Evolutionary conservation across 1,139 yeast species (phyloP).

Genomic region (Cylindricascospora bacillispora): DNA sequence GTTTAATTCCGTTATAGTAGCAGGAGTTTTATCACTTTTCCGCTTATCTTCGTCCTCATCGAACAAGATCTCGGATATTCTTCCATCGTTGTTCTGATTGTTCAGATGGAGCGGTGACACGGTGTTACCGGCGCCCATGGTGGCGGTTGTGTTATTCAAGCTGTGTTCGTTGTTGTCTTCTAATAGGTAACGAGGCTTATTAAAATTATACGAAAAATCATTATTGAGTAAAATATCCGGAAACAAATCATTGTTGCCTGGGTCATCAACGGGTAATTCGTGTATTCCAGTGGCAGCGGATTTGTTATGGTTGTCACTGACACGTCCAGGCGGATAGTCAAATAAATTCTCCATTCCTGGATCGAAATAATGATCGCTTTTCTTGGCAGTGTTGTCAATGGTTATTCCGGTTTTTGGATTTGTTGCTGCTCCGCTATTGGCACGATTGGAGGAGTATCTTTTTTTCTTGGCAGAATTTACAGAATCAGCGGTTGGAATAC

Average conservation of each 20-base stretch:
- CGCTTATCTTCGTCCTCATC: slow-evolving; percentile 12
- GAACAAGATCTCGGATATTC: slow-evolving; percentile 19
- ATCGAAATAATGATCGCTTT: slow-evolving; percentile 3
- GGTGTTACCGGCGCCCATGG: no score
- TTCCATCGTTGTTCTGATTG: slow-evolving; percentile 5
- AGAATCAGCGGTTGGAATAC: no score
- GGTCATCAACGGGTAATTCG: background rate
- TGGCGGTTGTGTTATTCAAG: slow-evolving; percentile 16
- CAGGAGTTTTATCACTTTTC: slow-evolving; percentile 1
- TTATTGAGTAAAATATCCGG: no score
- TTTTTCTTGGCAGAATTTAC: no score
- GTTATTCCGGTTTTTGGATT: background rate
- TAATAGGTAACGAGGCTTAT: background rate
- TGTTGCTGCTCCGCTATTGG: background rate
- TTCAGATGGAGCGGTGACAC: background rate
- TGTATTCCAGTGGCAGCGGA: background rate
- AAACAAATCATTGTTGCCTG: no score
- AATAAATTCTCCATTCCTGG: background rate
- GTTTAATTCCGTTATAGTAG: background rate
- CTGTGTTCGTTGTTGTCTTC: slow-evolving; percentile 7
- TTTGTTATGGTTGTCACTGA: background rate
- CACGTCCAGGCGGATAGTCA: background rate
- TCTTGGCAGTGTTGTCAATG: slow-evolving; percentile 3
- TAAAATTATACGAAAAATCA: no score
- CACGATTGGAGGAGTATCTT: background rate